Conservation (phyloP, 2,329 filamentous ascomycete genomes). For the Aspergillus floridensis region DNA sequence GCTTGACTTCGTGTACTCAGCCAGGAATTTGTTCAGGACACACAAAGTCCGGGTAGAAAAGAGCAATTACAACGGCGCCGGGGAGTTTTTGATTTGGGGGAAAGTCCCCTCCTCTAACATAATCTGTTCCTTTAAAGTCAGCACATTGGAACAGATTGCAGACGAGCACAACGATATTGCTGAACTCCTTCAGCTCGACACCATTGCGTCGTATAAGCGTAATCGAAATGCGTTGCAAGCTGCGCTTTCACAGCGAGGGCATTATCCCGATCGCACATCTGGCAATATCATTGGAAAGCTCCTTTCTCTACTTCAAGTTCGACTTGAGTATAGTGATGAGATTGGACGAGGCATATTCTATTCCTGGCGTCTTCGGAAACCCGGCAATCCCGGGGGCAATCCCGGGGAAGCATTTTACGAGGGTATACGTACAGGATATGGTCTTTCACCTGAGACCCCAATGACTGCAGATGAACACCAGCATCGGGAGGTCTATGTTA, state of each 20-base stretch:
- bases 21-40: slow-evolving; percentile 22
- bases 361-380: slow-evolving; percentile 22
- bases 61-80: slow-evolving; percentile 24
- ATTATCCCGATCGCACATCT: slow-evolving; percentile 14
- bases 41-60: slow-evolving; percentile 13
- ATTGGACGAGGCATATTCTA: slow-evolving; percentile 22
- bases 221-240: slow-evolving; percentile 16
- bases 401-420: slow-evolving; percentile 13
- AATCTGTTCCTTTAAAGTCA: slow-evolving; percentile 26
- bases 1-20: slow-evolving; percentile 27
- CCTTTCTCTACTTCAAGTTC: slow-evolving; percentile 20
- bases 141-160: slow-evolving; percentile 21
- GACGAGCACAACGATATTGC: slow-evolving; percentile 18
- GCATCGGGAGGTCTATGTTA: neutral
- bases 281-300: slow-evolving; percentile 25
- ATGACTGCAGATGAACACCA: neutral
- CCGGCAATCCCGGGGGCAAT: slow-evolving; percentile 10
- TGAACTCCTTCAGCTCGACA: slow-evolving; percentile 26
- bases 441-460: neutral
- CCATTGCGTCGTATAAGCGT: slow-evolving; percentile 8
- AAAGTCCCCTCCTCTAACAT: slow-evolving; percentile 27
- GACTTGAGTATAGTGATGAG: slow-evolving; percentile 20
- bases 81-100: slow-evolving; percentile 39
- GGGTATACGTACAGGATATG: slow-evolving; percentile 16
- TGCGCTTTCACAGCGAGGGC: slow-evolving; percentile 10